Evolutionary conservation across 2,329 filamentous ascomycete species (phyloP), one percentile per base, ranked within the genome.

Genomic region (Aschersonia sp.): DNA sequence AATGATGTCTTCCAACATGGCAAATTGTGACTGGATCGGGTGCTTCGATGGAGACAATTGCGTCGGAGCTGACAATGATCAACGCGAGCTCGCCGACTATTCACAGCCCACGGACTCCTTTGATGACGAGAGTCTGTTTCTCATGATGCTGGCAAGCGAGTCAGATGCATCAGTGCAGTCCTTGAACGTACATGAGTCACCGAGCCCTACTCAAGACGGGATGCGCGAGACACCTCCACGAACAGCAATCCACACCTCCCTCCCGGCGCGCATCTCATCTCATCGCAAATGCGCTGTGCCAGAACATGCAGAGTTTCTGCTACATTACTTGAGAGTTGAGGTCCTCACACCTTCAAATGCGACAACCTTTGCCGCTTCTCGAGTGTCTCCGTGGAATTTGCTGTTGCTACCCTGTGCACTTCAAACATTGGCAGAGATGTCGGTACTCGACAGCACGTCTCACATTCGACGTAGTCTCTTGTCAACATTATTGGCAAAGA

Each of bases 311-410:
- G 35, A 32, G 14, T n/a, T 43, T 1, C 43, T 63, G 6, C 53
- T 64, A 5, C 55, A 59, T 0, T 59, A 61, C 47, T 60, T 61
- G 44, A 58, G 55, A 42, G 46, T 53, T 30, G 49, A 53, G 32
- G 59, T 54, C 55, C n/a, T 57, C 56, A 44, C 60, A 54, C 7
- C 60, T 57, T 47, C 51, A 0, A 49, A 8, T 49, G 60, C 45
- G 39, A 58, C 46, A 7, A n/a, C 9, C 40, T 42, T 14, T 42
- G 58, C 63, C 29, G 59, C 39, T n/a, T 22, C 31, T 12, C 5
- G 44, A 2, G 68, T 67, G 47, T 68, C 67, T 0, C 68, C 68
- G 0, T 70, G 68, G 68, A 62, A 69, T 43, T 54, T 68, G 0
- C 60, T 71, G 0, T 64, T 70, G 14, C 53, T 70, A 0, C 67